Evolutionary conservation across 2,329 filamentous ascomycete genomes (phyloP).

Genomic region (Sclerotinia sclerotiorum): DNA sequence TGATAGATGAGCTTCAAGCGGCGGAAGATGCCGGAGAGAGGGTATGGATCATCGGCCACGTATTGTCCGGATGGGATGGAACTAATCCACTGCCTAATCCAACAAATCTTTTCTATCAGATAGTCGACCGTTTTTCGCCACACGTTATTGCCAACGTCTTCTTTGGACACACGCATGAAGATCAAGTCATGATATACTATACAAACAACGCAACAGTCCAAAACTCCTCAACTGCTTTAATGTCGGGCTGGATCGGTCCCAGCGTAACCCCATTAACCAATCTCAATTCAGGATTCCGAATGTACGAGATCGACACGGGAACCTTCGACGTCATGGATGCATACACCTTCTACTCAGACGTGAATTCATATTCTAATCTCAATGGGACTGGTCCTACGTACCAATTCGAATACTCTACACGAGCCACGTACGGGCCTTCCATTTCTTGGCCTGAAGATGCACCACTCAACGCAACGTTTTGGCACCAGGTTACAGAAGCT

Average conservation of each 20-base stretch:
- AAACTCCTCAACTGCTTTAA: slow-evolving; percentile 46
- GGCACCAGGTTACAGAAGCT: slow-evolving; percentile 57
- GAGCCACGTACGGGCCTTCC: slow-evolving; percentile 48
- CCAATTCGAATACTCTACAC: slow-evolving; percentile 52
- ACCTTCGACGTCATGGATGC: slow-evolving; percentile 55
- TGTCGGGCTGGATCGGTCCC: slow-evolving; percentile 53
- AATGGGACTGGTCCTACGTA: slow-evolving; percentile 48
- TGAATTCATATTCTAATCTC: slow-evolving; percentile 46
- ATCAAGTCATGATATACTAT: slow-evolving; percentile 55
- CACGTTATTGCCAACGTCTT: slow-evolving; percentile 56
- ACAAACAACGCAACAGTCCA: slow-evolving; percentile 51
- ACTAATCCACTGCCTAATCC: slow-evolving; percentile 54
- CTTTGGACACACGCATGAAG: slow-evolving; percentile 57
- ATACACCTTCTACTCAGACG: slow-evolving; percentile 54
- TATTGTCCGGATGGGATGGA: slow-evolving; percentile 57
- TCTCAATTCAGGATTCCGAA: slow-evolving; percentile 52
- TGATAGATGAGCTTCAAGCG: slow-evolving; percentile 52
- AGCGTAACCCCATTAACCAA: slow-evolving; percentile 55
- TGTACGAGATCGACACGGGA: slow-evolving; percentile 56
- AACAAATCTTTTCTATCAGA: slow-evolving; percentile 54
- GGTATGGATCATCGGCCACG: slow-evolving; percentile 56
- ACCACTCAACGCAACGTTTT: slow-evolving; percentile 59
- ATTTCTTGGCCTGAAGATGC: slow-evolving; percentile 48
- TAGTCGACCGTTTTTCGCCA: slow-evolving; percentile 54
- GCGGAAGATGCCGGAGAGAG: slow-evolving; percentile 52